These are phyloP conservation scores for Trichoderma koningii DNA, from an alignment of 2,329 filamentous ascomycete genomes.

Conservation along the genomic window DNA sequence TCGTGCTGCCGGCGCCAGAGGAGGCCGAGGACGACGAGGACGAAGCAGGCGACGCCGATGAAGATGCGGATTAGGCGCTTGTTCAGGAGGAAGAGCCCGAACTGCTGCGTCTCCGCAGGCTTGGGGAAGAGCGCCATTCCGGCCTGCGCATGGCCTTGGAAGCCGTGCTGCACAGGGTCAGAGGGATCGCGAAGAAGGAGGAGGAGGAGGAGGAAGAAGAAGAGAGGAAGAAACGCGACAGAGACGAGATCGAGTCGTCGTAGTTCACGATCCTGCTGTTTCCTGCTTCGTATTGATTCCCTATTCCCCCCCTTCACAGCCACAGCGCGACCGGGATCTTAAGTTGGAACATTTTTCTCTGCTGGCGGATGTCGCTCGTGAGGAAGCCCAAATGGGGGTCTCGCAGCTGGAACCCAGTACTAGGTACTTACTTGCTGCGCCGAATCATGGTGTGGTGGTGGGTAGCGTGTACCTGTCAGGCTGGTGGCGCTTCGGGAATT, in stretches of 20 bases:
- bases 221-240: background rate
- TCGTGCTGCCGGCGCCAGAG: conserved; percentile 30
- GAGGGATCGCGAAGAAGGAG: no score
- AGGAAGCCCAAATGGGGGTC: conserved; percentile 4
- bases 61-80: conserved; percentile 39
- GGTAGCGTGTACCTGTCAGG: conserved; percentile 1
- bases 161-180: background rate
- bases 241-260: background rate
- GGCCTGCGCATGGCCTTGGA: conserved; percentile 19
- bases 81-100: conserved; percentile 35
- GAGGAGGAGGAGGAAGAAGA: background rate
- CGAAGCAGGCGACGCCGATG: conserved; percentile 32
- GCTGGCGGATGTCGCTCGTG: conserved; percentile 1
- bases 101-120: conserved; percentile 23
- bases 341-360: background rate
- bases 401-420: background rate
- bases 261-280: background rate
- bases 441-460: fast-evolving
- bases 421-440: background rate
- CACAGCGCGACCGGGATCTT: conserved; percentile 10
- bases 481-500: background rate
- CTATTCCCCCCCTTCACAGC: conserved; percentile 3
- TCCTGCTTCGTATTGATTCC: background rate
- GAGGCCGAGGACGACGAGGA: conserved; percentile 33
- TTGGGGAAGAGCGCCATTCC: conserved; percentile 27